Conservation (phyloP, 495 filamentous ascomycete species). For the Penicillium macrosclerotiorum region DNA sequence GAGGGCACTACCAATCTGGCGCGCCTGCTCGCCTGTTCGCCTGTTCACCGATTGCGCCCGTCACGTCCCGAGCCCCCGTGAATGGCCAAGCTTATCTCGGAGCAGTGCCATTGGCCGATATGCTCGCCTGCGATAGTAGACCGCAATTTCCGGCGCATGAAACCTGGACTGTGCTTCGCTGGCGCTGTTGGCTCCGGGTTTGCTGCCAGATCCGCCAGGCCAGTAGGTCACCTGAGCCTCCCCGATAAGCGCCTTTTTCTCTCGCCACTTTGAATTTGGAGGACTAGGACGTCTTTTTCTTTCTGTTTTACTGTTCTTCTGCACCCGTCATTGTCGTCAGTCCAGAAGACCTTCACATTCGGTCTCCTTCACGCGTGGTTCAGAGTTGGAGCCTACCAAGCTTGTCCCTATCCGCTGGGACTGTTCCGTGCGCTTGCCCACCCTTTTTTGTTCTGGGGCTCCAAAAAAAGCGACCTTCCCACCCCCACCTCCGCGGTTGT, state of each 20-base stretch:
- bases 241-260: slow-evolving; percentile 23
- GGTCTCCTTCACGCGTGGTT: neutral
- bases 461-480: slow-evolving; percentile 13
- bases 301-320: too few species aligned
- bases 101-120: too few species aligned
- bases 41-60: too few species aligned
- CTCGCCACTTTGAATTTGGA: slow-evolving; percentile 19
- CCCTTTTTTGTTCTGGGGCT: slow-evolving; percentile 12
- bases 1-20: too few species aligned
- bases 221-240: slow-evolving; percentile 22
- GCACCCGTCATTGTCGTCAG: neutral
- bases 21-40: too few species aligned
- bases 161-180: too few species aligned
- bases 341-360: neutral
- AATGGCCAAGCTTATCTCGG: too few species aligned
- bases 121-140: slow-evolving; percentile 4
- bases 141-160: slow-evolving; percentile 7
- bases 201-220: slow-evolving; percentile 23
- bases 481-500: slow-evolving; percentile 15
- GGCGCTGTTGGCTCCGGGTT: neutral
- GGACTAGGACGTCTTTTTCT: neutral
- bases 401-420: slow-evolving; percentile 14
- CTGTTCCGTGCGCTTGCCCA: slow-evolving; percentile 25
- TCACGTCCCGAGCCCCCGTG: too few species aligned
- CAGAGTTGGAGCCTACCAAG: slow-evolving; percentile 8